Percentiles rank a stretch among this genome's conserved stretches.
phyloP scores from a whole-genome alignment of 345 rosid genomes.

The Murraya paniculata region DNA sequence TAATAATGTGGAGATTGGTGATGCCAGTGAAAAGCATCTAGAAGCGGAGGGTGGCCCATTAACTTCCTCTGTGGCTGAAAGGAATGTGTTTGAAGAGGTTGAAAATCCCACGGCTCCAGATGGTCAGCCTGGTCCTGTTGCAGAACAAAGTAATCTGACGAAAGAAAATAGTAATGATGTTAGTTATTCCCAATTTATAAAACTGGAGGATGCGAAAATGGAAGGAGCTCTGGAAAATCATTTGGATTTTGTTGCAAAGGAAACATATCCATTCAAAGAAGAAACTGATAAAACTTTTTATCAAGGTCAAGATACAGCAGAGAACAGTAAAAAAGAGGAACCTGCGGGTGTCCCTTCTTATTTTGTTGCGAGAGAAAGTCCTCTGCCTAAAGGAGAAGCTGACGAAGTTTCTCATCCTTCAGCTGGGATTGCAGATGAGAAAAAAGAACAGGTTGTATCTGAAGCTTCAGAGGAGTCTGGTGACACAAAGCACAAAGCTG shows the following conservation, averaged over 20 bases:
- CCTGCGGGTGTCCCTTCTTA: slow-evolving; percentile 13
- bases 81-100: slow-evolving; percentile 7
- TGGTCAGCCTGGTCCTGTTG: slow-evolving; percentile 9
- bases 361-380: slow-evolving; percentile 13
- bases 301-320: slow-evolving; percentile 12
- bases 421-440: slow-evolving; percentile 11
- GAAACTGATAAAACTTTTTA: background rate
- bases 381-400: slow-evolving; percentile 11
- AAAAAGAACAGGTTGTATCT: background rate
- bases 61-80: background rate
- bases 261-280: background rate
- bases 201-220: background rate
- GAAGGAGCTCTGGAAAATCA: background rate
- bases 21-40: slow-evolving; percentile 13
- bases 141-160: too few relatives aligned
- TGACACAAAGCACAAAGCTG: slow-evolving; percentile 1
- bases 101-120: background rate
- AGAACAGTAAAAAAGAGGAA: slow-evolving; percentile 10
- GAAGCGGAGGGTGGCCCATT: slow-evolving; percentile 14
- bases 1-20: slow-evolving; percentile 12
- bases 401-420: slow-evolving; percentile 12
- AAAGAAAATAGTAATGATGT: background rate
- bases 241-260: background rate
- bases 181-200: background rate
- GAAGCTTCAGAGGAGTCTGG: slow-evolving; percentile 9